Evolutionary conservation across 768 basidiomycete species (phyloP).

Genomic region (Pleurotus platypus): DNA sequence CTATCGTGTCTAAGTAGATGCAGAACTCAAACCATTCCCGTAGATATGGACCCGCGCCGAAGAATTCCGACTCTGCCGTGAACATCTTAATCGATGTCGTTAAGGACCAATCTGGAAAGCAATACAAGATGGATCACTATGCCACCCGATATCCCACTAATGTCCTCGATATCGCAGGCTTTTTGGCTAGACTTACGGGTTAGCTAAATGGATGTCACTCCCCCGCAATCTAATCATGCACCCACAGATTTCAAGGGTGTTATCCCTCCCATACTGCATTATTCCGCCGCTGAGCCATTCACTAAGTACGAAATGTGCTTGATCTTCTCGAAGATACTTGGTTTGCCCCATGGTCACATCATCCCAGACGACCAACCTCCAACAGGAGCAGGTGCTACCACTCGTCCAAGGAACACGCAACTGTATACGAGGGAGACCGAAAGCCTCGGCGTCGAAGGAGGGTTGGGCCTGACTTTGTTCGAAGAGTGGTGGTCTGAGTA

Average conservation of each 20-base stretch:
- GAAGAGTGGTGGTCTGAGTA: constrained; percentile 80
- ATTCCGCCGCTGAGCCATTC: constrained; percentile 74
- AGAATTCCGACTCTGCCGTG: constrained; percentile 85
- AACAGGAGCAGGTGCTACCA: constrained; percentile 58
- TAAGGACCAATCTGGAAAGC: constrained; percentile 80
- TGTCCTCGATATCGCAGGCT: constrained; percentile 80
- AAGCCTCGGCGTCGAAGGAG: constrained; percentile 54
- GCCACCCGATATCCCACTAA: constrained; percentile 93
- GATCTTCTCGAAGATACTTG: constrained; percentile 68
- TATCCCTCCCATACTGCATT: constrained; percentile 79
- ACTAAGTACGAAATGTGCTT: constrained; percentile 95
- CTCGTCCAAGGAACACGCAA: constrained; percentile 77
- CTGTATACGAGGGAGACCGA: constrained; percentile 71
- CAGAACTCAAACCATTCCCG: neutral
- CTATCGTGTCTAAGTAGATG: constrained; percentile 1
- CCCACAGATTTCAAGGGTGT: constrained; percentile 29
- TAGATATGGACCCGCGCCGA: constrained; percentile 85
- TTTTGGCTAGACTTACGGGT: constrained; percentile 78
- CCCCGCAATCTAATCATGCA: neutral
- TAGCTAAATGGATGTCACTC: constrained; percentile 14
- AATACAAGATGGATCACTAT: constrained; percentile 94
- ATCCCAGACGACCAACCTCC: constrained; percentile 69
- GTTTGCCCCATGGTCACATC: constrained; percentile 71
- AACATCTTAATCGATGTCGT: constrained; percentile 89
- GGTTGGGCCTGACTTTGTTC: constrained; percentile 64